Evolutionary conservation across 768 basidiomycete species (phyloP).

Genomic region (Russula vinacea): DNA sequence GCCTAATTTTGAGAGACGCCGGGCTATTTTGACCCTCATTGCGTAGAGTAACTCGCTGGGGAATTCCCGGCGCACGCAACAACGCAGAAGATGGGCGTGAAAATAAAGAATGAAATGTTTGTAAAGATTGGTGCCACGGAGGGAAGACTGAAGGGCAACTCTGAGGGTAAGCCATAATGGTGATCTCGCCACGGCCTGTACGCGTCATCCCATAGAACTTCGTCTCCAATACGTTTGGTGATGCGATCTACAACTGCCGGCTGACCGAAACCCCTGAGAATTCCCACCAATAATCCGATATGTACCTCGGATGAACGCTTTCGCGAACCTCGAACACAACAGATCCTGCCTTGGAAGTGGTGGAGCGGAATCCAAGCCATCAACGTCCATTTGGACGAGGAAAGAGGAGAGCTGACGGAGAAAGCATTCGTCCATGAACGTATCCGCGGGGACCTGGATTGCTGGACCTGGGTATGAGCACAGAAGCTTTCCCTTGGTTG

Average conservation of each 20-base stretch:
- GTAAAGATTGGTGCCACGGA: conserved; percentile 36
- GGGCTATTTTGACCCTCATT: conserved; percentile 35
- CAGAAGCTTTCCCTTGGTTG: conserved; percentile 42
- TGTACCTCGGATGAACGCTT: conserved; percentile 45
- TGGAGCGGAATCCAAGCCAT: conserved; percentile 39
- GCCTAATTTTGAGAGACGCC: conserved; percentile 28
- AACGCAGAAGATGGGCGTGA: conserved; percentile 18
- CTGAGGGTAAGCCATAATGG: conserved; percentile 51
- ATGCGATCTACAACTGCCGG: conserved; percentile 36
- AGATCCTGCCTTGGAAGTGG: conserved; percentile 37
- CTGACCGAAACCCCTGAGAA: conserved; percentile 41
- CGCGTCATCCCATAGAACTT: conserved; percentile 44
- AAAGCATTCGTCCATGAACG: conserved; percentile 37
- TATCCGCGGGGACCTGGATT: conserved; percentile 37
- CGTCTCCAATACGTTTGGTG: conserved; percentile 47
- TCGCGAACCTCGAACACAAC: conserved; percentile 39
- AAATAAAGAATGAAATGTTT: conserved; percentile 50
- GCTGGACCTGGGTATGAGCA: conserved; percentile 48
- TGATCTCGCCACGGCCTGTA: conserved; percentile 49
- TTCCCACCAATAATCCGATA: conserved; percentile 49
- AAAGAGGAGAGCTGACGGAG: conserved; percentile 40
- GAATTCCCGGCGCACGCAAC: conserved; percentile 32
- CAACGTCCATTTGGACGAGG: conserved; percentile 39
- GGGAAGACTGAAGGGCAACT: conserved; percentile 42
- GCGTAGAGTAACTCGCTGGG: conserved; percentile 35